These are phyloP conservation scores for Rhododendron ferrugineum DNA, from an alignment of 148 eudicot species.

Conservation along the genomic window DNA sequence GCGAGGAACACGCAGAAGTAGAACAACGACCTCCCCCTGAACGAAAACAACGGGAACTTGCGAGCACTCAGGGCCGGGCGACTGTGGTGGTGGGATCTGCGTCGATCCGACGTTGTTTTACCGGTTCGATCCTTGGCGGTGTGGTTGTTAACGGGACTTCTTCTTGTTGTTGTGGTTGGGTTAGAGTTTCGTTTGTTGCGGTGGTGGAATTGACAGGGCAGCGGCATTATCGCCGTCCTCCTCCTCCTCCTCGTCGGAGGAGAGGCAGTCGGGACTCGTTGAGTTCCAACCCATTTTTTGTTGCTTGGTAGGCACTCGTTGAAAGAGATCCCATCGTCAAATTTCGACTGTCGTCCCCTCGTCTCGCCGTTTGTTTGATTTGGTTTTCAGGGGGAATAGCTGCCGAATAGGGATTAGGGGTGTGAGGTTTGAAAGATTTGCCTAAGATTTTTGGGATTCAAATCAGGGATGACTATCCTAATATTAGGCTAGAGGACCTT, in stretches of 20 bases:
- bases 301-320: too few relatives aligned
- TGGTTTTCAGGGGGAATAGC: too few relatives aligned
- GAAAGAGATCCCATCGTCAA: too few relatives aligned
- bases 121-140: conserved; percentile 9
- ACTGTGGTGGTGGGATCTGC: conserved; percentile 29
- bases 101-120: conserved; percentile 31
- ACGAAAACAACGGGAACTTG: conserved; percentile 15
- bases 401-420: too few relatives aligned
- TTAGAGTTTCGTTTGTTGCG: conserved; percentile 53
- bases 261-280: conserved; percentile 17
- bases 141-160: neutral
- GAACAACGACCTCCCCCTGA: conserved; percentile 48
- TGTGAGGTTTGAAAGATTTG: too few relatives aligned
- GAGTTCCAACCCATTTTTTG: neutral
- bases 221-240: neutral
- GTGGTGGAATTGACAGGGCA: conserved; percentile 7
- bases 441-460: too few relatives aligned
- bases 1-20: conserved; percentile 51
- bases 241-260: conserved; percentile 19
- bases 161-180: neutral
- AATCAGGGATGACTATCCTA: too few relatives aligned
- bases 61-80: conserved; percentile 17
- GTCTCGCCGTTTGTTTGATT: too few relatives aligned
- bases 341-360: too few relatives aligned
- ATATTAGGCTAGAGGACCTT: too few relatives aligned